Base-by-base conservation (phyloP, 2,329 filamentous ascomycete genomes). In the Volutella citrinella region DNA sequence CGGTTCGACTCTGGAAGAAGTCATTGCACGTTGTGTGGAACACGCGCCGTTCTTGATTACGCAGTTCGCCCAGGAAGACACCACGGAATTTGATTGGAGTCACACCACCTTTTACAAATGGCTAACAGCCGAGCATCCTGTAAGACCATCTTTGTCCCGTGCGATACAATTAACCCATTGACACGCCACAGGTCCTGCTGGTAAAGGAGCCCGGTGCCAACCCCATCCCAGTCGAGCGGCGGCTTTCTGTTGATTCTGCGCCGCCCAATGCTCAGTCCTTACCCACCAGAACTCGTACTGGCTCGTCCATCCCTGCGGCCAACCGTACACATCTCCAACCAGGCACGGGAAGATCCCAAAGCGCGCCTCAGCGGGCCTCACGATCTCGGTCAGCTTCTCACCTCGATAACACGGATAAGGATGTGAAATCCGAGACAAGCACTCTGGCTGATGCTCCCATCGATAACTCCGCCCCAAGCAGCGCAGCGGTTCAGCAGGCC, bases 21-120 rank as follows among this genome's bases (percentile, higher is more conserved):
- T 71, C 1, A 54, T 66, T 8, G 52, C 63, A 12, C 62, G 69
- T 17, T 73, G 70, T 33, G 46, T 63, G 21, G 64, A 69, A 13
- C 72, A 78, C 40, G 70, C 69, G 3, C 51, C 63, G 2, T 78
- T 78, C 40, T 55, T 80, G 3, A 60, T 76, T 10, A 63, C 64
- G 5, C 75, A 80, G 36, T 72, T 77, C 28, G 50, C 61, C 3
- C 68, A 68, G 30, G 66, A 67, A 16, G 37, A 43, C 5, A 34
- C 27, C 10, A 34, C 31, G 3, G 46, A 52, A 1, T 54, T 68
- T 17, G 55, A 63, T 21, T 76, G 72, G 73, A 43, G 46, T 8
- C 32, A 45, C 4, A 77, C 72, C 1, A 52, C 52, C 6, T 74
- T 80, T 40, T 63, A 69, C 38, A 64, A 63, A 16, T 77, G 71